Percentiles rank a stretch among this genome's conserved stretches.
Conservation (phyloP, 345 rosid genomes). For the Gossypium turneri region DNA sequence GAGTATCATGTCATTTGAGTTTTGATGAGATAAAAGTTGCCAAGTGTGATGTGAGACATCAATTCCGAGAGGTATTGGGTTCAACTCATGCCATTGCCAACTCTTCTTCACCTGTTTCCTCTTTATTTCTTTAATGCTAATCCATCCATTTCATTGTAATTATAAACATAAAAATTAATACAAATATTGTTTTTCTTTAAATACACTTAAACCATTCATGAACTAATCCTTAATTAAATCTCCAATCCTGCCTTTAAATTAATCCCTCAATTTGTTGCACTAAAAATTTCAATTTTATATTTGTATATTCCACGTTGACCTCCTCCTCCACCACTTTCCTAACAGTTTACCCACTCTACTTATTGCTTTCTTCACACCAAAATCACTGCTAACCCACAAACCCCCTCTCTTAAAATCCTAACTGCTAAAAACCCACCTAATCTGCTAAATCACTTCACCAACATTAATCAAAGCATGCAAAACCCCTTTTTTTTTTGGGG, state of each 20-base stretch:
- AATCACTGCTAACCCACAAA: conserved; percentile 30
- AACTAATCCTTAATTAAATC: background rate
- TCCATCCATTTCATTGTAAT: conserved; percentile 27
- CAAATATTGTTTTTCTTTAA: too few species aligned
- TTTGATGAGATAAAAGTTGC: background rate
- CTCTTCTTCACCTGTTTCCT: background rate
- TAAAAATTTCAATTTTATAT: background rate
- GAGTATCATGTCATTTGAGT: background rate
- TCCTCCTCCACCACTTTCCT: conserved; percentile 18
- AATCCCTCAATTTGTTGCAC: background rate
- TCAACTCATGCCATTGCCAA: conserved; percentile 25
- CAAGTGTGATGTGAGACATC: conserved; percentile 21
- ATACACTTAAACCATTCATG: too few species aligned
- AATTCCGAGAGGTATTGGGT: conserved; percentile 40
- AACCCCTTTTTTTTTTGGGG: background rate
- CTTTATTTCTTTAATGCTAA: conserved; percentile 38
- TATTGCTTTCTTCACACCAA: conserved; percentile 30
- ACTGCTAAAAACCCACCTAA: background rate
- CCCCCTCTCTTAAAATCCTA: conserved; percentile 6
- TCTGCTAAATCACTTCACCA: conserved; percentile 2
- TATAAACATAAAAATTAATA: too few species aligned
- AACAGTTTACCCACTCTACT: conserved; percentile 40
- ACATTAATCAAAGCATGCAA: background rate
- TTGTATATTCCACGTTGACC: conserved; percentile 14
- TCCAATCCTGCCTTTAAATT: background rate